A percentile compares a stretch with the other conserved stretches of the same genome.
These are phyloP conservation scores for Blastosporella zonata DNA, from an alignment of 1,284 basidiomycete genomes.

Conservation along the genomic window DNA sequence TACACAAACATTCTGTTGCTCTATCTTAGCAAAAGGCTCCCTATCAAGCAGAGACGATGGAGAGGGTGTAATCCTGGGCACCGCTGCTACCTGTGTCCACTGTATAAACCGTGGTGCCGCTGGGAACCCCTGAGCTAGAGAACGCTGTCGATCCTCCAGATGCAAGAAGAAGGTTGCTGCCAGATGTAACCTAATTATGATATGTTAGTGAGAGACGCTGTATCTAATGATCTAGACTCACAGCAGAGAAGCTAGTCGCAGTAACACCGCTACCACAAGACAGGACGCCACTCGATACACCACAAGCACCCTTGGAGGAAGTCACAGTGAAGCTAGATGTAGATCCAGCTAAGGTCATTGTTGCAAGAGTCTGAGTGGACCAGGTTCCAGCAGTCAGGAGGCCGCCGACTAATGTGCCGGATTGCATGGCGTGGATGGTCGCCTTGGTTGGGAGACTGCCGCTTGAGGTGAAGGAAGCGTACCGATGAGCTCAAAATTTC, in stretches of 20 bases:
- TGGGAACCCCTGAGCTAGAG: slow-evolving; percentile 50
- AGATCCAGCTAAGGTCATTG: slow-evolving; percentile 39
- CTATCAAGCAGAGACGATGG: slow-evolving; percentile 29
- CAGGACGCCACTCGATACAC: slow-evolving; percentile 38
- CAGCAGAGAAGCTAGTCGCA: slow-evolving; percentile 51
- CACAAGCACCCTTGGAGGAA: slow-evolving; percentile 51
- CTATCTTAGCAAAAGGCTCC: not conserved
- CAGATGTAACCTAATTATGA: slow-evolving; percentile 41
- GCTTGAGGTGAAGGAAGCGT: slow-evolving; percentile 21
- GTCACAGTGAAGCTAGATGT: slow-evolving; percentile 45
- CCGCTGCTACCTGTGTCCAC: slow-evolving; percentile 49
- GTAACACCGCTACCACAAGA: slow-evolving; percentile 44
- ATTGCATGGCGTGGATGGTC: slow-evolving; percentile 38
- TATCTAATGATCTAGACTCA: slow-evolving; percentile 25
- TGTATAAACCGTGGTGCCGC: slow-evolving; percentile 47
- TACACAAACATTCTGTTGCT: not conserved
- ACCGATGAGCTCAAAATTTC: slow-evolving; percentile 61
- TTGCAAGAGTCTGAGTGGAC: slow-evolving; percentile 50
- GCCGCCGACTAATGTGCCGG: slow-evolving; percentile 36
- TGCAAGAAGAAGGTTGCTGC: slow-evolving; percentile 45
- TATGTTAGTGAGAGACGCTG: not conserved
- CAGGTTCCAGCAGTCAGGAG: slow-evolving; percentile 47
- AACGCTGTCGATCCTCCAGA: slow-evolving; percentile 51
- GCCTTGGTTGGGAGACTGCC: slow-evolving; percentile 42
- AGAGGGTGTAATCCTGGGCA: slow-evolving; percentile 41